Percentiles rank a stretch among this genome's conserved stretches.
phyloP scores from a whole-genome alignment of 2,329 filamentous ascomycete species.

The Sclerotinia spermophila region DNA sequence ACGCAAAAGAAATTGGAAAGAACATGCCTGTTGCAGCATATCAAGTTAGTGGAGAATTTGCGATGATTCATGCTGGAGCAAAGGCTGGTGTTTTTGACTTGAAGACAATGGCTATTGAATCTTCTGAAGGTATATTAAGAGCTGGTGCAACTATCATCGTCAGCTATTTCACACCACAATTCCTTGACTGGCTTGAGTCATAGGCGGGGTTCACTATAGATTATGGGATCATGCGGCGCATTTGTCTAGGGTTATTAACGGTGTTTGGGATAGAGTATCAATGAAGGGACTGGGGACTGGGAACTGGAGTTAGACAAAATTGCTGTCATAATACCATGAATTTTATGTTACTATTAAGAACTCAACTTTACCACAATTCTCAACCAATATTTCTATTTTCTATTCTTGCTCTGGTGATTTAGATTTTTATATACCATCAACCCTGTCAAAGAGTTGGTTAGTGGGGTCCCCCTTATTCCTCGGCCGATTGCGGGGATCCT shows the following conservation, averaged over 20 bases:
- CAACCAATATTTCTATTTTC: not conserved
- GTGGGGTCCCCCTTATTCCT: conserved; percentile 4
- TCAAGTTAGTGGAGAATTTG: conserved; percentile 94
- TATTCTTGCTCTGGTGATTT: not conserved
- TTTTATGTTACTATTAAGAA: not conserved
- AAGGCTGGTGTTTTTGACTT: conserved; percentile 96
- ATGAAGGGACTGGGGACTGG: conserved; percentile 6
- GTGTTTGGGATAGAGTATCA: conserved; percentile 15
- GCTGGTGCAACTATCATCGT: conserved; percentile 92
- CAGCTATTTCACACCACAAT: conserved; percentile 88
- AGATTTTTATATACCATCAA: not conserved
- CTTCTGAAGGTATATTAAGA: conserved; percentile 86
- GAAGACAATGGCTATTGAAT: conserved; percentile 91
- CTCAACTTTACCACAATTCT: not conserved
- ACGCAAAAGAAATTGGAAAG: conserved; percentile 89
- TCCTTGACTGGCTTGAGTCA: conserved; percentile 62
- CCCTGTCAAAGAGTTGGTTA: not conserved
- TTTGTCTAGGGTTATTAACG: not conserved
- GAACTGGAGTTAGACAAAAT: conserved; percentile 19
- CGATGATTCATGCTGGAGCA: conserved; percentile 94
- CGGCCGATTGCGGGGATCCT: conserved; percentile 10
- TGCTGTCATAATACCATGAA: conserved; percentile 9
- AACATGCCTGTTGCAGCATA: conserved; percentile 94
- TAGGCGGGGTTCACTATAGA: conserved; percentile 32
- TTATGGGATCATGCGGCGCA: not conserved